Conservation (phyloP, 129 eudicot species). For the Pittosporum tobira region DNA sequence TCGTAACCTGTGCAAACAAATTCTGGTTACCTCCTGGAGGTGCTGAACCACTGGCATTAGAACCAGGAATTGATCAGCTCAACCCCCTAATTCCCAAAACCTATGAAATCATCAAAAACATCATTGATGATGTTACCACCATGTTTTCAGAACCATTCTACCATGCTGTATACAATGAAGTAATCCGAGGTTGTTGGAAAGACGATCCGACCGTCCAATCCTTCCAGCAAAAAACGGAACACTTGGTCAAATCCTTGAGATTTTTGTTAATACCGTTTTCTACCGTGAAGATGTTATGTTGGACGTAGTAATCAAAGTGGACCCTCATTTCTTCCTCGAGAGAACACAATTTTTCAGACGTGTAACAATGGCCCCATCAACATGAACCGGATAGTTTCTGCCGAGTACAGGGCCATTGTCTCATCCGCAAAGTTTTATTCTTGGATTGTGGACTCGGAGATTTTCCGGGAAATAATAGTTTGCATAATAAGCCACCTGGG, state of each 20-base stretch:
- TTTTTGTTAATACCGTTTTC: constrained; percentile 50
- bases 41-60: constrained; percentile 57
- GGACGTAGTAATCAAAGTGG: constrained; percentile 34
- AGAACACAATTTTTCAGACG: constrained; percentile 56
- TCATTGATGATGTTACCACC: constrained; percentile 36
- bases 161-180: constrained; percentile 78
- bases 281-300: constrained; percentile 81
- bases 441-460: constrained; percentile 84
- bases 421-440: constrained; percentile 58
- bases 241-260: constrained; percentile 57
- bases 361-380: constrained; percentile 68
- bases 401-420: constrained; percentile 73
- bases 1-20: constrained; percentile 64
- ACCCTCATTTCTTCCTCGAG: constrained; percentile 37
- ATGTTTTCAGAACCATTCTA: constrained; percentile 58
- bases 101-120: constrained; percentile 50
- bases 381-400: constrained; percentile 50
- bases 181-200: constrained; percentile 72
- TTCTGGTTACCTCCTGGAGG: constrained; percentile 79
- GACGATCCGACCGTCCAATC: constrained; percentile 51
- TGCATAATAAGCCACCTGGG: constrained; percentile 39
- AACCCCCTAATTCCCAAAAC: constrained; percentile 73
- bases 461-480: constrained; percentile 59
- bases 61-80: constrained; percentile 85
- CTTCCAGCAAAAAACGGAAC: constrained; percentile 36